Conservation (phyloP, 495 filamentous ascomycete genomes). For the Amorphotheca resinae region DNA sequence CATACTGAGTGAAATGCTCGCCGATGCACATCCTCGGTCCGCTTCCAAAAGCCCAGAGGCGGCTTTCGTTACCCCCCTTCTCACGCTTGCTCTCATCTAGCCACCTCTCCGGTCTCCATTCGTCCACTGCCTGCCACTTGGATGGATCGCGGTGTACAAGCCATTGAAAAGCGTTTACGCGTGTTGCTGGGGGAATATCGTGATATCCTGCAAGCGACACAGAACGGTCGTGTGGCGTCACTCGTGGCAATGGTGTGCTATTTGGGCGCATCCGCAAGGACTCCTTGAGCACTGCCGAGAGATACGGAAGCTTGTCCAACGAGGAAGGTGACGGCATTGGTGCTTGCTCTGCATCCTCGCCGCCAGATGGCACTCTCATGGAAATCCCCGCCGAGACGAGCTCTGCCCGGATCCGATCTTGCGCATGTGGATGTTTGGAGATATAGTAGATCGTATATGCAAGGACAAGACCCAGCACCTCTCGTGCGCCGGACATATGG, state of each 20-base stretch:
- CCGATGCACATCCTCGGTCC: constrained; percentile 78
- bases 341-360: no score
- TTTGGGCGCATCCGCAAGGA: constrained; percentile 61
- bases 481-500: constrained; percentile 63
- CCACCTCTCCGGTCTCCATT: constrained; percentile 53
- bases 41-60: constrained; percentile 79
- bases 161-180: constrained; percentile 55
- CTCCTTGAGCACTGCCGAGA: constrained; percentile 62
- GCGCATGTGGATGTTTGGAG: constrained; percentile 41
- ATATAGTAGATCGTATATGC: constrained; percentile 61
- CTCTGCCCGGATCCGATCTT: constrained; percentile 46
- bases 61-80: constrained; percentile 34
- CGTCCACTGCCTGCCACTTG: constrained; percentile 44
- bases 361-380: constrained; percentile 3
- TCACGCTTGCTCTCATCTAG: constrained; percentile 27
- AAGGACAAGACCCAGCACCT: constrained; percentile 58
- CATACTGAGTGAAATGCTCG: constrained; percentile 58
- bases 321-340: constrained; percentile 43
- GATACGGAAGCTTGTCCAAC: constrained; percentile 52
- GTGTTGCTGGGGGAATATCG: constrained; percentile 46
- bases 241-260: constrained; percentile 59
- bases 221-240: constrained; percentile 37
- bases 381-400: constrained; percentile 34
- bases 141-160: constrained; percentile 50
- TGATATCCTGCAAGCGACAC: constrained; percentile 39